phyloP scores from a whole-genome alignment of 1,284 basidiomycete species.

The Apiotrichum sp. region DNA sequence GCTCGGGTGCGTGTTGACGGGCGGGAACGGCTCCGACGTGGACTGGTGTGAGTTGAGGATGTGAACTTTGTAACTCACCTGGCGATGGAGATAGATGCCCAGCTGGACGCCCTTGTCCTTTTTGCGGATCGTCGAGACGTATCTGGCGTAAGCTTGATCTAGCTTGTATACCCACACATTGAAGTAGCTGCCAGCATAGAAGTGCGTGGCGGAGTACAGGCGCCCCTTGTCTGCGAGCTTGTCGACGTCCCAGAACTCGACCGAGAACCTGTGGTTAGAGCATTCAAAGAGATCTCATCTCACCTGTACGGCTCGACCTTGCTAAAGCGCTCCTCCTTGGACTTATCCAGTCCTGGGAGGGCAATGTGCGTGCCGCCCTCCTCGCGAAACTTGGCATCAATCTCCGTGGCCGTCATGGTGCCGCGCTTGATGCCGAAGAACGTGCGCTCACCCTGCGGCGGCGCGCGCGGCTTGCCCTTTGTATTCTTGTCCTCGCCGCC shows the following conservation, averaged over 20 bases:
- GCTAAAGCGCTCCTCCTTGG: conserved; percentile 36
- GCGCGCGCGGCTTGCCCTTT: conserved; percentile 17
- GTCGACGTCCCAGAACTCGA: conserved; percentile 86
- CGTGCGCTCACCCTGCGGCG: conserved; percentile 40
- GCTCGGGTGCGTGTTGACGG: conserved; percentile 4
- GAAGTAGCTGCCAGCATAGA: conserved; percentile 46
- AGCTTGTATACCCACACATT: conserved; percentile 21
- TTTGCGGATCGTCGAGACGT: conserved; percentile 74
- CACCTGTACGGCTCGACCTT: conserved; percentile 61
- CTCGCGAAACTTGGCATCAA: conserved; percentile 25
- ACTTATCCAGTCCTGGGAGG: conserved; percentile 14
- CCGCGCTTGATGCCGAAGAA: conserved; percentile 46
- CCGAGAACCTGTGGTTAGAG: conserved; percentile 52
- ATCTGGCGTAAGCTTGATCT: conserved; percentile 49
- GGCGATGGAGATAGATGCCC: conserved; percentile 84
- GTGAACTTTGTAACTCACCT: conserved; percentile 37
- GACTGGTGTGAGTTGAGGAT: conserved; percentile 1
- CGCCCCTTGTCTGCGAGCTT: conserved; percentile 74
- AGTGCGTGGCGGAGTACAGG: conserved; percentile 50
- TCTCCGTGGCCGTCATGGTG: conserved; percentile 31
- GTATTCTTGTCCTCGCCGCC: conserved; percentile 21
- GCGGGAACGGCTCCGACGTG: conserved; percentile 52
- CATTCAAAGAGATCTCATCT: conserved; percentile 36
- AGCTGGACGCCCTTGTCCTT: conserved; percentile 64
- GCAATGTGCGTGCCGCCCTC: conserved; percentile 12